These are phyloP conservation scores for Copromyces sp. DNA, from an alignment of 495 filamentous ascomycete species.

Conservation along the genomic window DNA sequence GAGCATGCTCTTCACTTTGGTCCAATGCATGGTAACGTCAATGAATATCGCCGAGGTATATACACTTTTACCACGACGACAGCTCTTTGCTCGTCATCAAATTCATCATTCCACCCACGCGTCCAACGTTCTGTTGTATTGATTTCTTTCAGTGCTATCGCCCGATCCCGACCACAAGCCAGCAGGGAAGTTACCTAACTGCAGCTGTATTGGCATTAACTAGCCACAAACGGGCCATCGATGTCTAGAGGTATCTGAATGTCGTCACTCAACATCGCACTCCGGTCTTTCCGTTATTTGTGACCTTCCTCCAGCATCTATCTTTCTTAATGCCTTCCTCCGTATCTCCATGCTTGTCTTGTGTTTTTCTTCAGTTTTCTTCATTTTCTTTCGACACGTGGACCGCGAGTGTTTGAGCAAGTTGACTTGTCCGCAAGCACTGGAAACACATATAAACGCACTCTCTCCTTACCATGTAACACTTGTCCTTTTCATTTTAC, in stretches of 20 bases:
- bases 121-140: not conserved
- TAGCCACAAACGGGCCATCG: not conserved
- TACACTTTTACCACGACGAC: not conserved
- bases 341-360: too few species aligned
- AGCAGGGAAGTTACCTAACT: not conserved
- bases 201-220: not conserved
- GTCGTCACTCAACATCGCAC: too few species aligned
- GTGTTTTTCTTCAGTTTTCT: too few species aligned
- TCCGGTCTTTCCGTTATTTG: too few species aligned
- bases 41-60: not conserved
- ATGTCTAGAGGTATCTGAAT: too few species aligned
- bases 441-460: too few species aligned
- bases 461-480: too few species aligned
- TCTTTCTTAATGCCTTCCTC: too few species aligned
- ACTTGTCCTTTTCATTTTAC: too few species aligned
- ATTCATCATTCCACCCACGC: not conserved
- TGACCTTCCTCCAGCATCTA: too few species aligned
- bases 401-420: not conserved
- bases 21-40: not conserved
- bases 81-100: not conserved
- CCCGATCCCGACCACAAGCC: not conserved
- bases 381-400: too few species aligned
- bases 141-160: not conserved
- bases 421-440: not conserved
- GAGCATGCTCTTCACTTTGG: not conserved